phyloP scores from a whole-genome alignment of 2,329 filamentous ascomycete genomes.

The Delphinella strobiligena region DNA sequence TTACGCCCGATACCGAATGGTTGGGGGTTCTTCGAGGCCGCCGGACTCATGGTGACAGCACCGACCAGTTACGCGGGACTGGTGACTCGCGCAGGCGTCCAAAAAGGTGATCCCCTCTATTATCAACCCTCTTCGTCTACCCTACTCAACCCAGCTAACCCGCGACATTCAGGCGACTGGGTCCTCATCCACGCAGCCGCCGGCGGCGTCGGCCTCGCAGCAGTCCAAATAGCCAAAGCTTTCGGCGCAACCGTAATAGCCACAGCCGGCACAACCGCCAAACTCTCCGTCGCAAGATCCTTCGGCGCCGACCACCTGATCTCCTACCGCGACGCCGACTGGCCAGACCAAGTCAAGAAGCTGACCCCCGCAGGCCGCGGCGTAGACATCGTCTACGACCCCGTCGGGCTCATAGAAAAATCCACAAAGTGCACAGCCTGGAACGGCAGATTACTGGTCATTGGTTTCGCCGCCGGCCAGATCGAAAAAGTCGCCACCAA shows the following conservation, averaged over 20 bases:
- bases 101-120: conserved; percentile 43
- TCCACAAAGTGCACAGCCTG: conserved; percentile 86
- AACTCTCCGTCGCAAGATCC: conserved; percentile 62
- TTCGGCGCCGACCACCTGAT: conserved; percentile 80
- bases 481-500: conserved; percentile 94
- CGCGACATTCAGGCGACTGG: conserved; percentile 49
- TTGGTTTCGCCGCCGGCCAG: conserved; percentile 75
- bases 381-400: conserved; percentile 91
- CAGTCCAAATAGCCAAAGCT: conserved; percentile 89
- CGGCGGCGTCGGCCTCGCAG: conserved; percentile 80
- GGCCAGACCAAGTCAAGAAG: conserved; percentile 59
- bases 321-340: conserved; percentile 56
- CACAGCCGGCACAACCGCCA: conserved; percentile 69
- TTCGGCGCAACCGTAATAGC: conserved; percentile 87
- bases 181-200: conserved; percentile 88
- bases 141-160: not conserved
- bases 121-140: no score
- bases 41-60: conserved; percentile 82
- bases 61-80: conserved; percentile 81
- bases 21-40: conserved; percentile 76
- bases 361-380: conserved; percentile 61
- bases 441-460: conserved; percentile 79
- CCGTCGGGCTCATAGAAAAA: conserved; percentile 77
- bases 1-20: conserved; percentile 65
- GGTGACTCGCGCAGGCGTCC: conserved; percentile 63